Evolutionary conservation across 805 yeast species (phyloP), one percentile per base, ranked within the genome.

Genomic region (Candida golubevii): DNA sequence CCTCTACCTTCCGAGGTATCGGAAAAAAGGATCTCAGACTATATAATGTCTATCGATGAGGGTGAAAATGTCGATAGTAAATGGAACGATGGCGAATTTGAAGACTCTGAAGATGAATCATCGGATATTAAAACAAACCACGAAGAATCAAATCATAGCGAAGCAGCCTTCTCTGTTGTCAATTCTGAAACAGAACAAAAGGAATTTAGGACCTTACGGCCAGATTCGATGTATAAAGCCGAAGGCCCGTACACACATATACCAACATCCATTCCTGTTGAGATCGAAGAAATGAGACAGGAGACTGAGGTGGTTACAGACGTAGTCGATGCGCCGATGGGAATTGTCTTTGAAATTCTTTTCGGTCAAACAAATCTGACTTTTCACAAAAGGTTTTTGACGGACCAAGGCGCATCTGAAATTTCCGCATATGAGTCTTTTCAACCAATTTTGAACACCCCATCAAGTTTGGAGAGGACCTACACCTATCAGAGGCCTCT

Each of bases 401-500:
- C 72, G 40, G 74, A 71, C n/a, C 88, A 82, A 48, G 83, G 80
- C 46, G 87, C 86, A 53, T 72, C 72, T 36, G 80, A 82, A 35
- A 67, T 85, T 6, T 71, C 82, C 0, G 72, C 74, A 2, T 53
- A 44, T 39, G 51, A 46, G 31, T 28, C 37, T n/a, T 54, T 49
- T 35, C 43, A 46, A 26, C 27, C n/a, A 6, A 66, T 78, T 7
- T 35, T 64, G 51, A 67, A 78, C 6, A 34, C 64, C 54, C 50
- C 76, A 66, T 44, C 62, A 41, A 51, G 57, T 54, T 43, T 56
- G 35, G 65, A 67, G 44, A 68, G 95, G 54, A 63, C 65, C 8
- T 85, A 79, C 51, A 60, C 72, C 0, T 85, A 83, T 56, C 70
- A 69, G 1, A 82, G 85, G 53, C 90, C 91, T 1, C 65, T 85